Evolutionary conservation across 1,284 basidiomycete species (phyloP).

Genomic region (Xerocomus cyaneibrunnescens): DNA sequence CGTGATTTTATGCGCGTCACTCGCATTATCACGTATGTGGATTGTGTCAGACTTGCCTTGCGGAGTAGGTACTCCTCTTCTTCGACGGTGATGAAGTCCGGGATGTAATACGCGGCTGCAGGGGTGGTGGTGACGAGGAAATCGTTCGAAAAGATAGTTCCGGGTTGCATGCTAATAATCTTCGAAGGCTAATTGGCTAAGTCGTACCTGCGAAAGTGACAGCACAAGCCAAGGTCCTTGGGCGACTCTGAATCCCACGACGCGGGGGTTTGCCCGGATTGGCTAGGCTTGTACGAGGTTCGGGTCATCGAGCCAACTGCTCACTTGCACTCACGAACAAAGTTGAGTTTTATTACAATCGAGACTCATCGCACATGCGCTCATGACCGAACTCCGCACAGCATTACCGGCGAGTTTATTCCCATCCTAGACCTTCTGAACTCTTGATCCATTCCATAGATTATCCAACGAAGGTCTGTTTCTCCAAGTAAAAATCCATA

Average conservation of each 20-base stretch:
- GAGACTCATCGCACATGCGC: background rate
- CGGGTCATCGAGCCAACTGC: slow-evolving; percentile 2
- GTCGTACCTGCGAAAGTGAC: background rate
- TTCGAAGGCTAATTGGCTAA: slow-evolving; percentile 10
- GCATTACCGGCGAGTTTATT: too few relatives aligned
- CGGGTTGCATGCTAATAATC: slow-evolving; percentile 14
- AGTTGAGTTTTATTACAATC: slow-evolving; percentile 11
- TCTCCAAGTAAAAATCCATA: background rate
- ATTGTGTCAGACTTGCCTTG: slow-evolving; percentile 51
- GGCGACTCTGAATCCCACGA: slow-evolving; percentile 16
- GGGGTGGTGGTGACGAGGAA: slow-evolving; percentile 24
- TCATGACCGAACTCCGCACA: background rate
- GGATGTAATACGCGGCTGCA: slow-evolving; percentile 62
- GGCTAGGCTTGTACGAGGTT: background rate
- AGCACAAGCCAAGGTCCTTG: background rate
- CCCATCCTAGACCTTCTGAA: background rate
- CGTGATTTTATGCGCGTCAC: background rate
- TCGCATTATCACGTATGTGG: background rate
- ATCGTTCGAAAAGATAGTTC: slow-evolving; percentile 8
- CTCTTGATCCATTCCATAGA: background rate
- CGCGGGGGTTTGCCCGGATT: slow-evolving; percentile 6
- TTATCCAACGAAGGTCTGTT: background rate
- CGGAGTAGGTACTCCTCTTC: slow-evolving; percentile 79
- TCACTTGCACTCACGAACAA: slow-evolving; percentile 10
- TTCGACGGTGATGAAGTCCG: slow-evolving; percentile 74